Evolutionary conservation across 306 rosid species (phyloP).

Genomic region (Lotus japonicus): DNA sequence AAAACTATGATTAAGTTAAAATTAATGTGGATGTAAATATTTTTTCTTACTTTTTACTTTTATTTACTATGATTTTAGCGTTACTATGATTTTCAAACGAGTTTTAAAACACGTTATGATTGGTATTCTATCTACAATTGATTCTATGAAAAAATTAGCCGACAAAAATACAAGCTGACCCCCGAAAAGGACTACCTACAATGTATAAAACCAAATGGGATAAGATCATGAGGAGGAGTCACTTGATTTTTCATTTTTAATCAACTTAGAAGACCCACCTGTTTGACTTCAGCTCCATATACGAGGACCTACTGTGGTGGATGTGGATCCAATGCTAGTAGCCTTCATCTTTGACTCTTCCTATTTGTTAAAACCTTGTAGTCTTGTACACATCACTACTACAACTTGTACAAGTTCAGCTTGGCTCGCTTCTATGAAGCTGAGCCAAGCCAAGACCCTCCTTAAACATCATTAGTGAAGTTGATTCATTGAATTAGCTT

Average conservation of each 20-base stretch:
- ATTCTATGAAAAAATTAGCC: too few relatives aligned
- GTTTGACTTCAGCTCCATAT: constrained; percentile 16
- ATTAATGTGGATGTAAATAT: too few relatives aligned
- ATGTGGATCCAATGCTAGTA: neutral
- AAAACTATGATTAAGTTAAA: too few relatives aligned
- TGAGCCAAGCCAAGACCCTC: neutral
- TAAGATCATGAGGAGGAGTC: neutral
- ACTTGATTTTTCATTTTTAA: neutral
- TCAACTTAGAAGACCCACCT: neutral
- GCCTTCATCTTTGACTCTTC: neutral
- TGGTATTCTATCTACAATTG: too few relatives aligned
- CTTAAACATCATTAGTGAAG: neutral
- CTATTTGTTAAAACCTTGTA: neutral
- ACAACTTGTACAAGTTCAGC: neutral
- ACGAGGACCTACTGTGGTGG: neutral
- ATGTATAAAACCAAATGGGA: neutral
- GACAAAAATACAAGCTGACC: neutral
- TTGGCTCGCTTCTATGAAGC: neutral
- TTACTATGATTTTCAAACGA: too few relatives aligned
- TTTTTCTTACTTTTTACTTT: too few relatives aligned
- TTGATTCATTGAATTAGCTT: neutral
- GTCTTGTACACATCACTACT: neutral
- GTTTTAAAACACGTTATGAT: too few relatives aligned
- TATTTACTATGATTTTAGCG: too few relatives aligned
- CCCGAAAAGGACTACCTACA: neutral